phyloP scores from a whole-genome alignment of 345 rosid genomes.

The Lepidium sativum region DNA sequence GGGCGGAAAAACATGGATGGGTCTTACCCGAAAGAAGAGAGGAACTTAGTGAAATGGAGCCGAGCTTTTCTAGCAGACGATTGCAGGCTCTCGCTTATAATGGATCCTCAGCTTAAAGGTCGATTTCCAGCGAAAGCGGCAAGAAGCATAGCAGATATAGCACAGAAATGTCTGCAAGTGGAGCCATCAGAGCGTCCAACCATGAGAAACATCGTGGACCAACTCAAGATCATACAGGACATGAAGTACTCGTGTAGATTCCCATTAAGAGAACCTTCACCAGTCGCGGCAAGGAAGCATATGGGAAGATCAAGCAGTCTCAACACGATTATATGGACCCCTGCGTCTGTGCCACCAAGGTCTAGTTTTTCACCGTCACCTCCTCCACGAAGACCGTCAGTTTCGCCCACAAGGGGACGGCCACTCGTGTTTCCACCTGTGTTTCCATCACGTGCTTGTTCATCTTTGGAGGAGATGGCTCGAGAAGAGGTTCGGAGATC shows the following conservation, averaged over 20 bases:
- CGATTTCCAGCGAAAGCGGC: constrained; percentile 82
- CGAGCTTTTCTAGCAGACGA: constrained; percentile 79
- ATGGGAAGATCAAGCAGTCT: constrained; percentile 91
- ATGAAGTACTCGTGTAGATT: constrained; percentile 70
- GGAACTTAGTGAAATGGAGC: constrained; percentile 89
- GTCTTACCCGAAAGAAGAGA: constrained; percentile 77
- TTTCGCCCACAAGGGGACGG: constrained; percentile 49
- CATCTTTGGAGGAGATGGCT: constrained; percentile 56
- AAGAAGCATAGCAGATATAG: constrained; percentile 75
- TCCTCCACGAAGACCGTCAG: constrained; percentile 42
- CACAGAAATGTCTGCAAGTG: constrained; percentile 73
- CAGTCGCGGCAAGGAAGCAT: constrained; percentile 40
- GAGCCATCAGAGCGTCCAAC: constrained; percentile 92
- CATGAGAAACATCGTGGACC: constrained; percentile 74
- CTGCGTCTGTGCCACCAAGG: constrained; percentile 38
- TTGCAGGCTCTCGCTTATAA: constrained; percentile 72
- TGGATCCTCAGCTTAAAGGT: constrained; percentile 92
- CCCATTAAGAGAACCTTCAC: constrained; percentile 76
- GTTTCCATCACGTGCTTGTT: constrained; percentile 58
- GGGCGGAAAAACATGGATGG: constrained; percentile 82
- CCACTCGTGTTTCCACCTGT: constrained; percentile 32
- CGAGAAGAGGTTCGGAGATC: constrained; percentile 65
- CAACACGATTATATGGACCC: constrained; percentile 49
- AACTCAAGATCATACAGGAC: constrained; percentile 74
- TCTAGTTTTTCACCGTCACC: constrained; percentile 75